Conservation (phyloP, 78 protist genomes). For the Dictyostelium intermedium region DNA sequence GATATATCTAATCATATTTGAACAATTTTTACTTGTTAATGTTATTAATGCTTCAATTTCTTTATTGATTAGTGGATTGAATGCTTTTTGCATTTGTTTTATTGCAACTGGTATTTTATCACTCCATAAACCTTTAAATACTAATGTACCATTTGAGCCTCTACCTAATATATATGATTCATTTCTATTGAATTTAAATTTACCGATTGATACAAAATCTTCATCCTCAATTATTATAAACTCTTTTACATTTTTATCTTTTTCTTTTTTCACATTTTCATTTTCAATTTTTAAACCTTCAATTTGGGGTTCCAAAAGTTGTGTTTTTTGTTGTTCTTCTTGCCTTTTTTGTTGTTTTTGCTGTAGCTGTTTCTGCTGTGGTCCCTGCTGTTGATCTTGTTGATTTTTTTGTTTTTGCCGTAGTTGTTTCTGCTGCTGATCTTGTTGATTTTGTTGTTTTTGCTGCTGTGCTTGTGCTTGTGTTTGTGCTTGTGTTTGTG, state of each 20-base stretch:
- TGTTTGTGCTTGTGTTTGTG: background rate
- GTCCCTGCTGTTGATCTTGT: background rate
- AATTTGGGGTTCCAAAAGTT: background rate
- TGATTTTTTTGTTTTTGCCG: background rate
- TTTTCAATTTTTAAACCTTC: background rate
- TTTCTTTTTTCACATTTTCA: no score
- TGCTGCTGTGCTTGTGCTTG: background rate
- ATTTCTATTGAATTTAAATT: constrained; percentile 34
- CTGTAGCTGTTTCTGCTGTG: background rate
- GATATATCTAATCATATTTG: constrained; percentile 44
- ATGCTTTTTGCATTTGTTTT: constrained; percentile 44
- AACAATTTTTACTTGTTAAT: constrained; percentile 16
- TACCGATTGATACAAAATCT: constrained; percentile 13
- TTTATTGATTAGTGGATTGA: constrained; percentile 6
- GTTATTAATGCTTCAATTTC: constrained; percentile 24
- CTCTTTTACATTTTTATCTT: background rate
- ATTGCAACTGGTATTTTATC: constrained; percentile 64
- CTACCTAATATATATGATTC: constrained; percentile 32
- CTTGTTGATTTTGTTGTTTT: background rate
- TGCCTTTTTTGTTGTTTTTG: background rate
- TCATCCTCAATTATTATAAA: background rate
- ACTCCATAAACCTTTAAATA: constrained; percentile 51
- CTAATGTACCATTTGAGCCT: constrained; percentile 64
- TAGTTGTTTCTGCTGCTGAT: background rate
- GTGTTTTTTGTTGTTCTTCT: background rate